phyloP scores from a whole-genome alignment of 2,329 filamentous ascomycete genomes.

The Sporothrix protearum region DNA sequence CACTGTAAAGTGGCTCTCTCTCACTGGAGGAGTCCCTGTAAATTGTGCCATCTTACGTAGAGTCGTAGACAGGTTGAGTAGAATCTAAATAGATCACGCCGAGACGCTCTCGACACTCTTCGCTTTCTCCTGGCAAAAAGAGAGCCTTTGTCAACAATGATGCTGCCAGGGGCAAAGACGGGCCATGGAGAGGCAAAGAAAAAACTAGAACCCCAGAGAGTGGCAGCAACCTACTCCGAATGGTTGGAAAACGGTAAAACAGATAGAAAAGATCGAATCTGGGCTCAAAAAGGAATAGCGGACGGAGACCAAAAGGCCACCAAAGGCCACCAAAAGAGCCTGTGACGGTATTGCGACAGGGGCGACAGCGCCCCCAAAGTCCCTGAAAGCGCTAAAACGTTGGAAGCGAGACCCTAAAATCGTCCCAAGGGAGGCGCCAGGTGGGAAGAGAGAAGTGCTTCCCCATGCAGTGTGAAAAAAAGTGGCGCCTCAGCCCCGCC shows the following conservation, averaged over 20 bases:
- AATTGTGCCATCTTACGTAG: not conserved
- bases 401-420: not conserved
- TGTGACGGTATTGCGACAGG: not conserved
- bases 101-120: not conserved
- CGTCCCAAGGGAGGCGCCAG: not conserved
- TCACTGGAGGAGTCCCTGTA: not conserved
- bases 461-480: conserved; percentile 17
- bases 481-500: conserved; percentile 29
- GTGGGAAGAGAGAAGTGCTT: conserved; percentile 16
- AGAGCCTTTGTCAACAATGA: not conserved
- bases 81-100: not conserved
- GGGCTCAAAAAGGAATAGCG: not conserved
- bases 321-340: not conserved
- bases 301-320: not conserved
- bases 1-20: not conserved
- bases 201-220: not conserved
- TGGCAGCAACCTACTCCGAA: not conserved
- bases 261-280: not conserved
- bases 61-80: too few relatives aligned
- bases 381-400: not conserved
- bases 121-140: not conserved
- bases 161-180: conserved; percentile 4
- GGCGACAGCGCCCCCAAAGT: not conserved
- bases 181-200: conserved; percentile 6
- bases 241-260: not conserved